Conservation (phyloP, 495 filamentous ascomycete genomes). For the Clavariopsis aquatica region DNA sequence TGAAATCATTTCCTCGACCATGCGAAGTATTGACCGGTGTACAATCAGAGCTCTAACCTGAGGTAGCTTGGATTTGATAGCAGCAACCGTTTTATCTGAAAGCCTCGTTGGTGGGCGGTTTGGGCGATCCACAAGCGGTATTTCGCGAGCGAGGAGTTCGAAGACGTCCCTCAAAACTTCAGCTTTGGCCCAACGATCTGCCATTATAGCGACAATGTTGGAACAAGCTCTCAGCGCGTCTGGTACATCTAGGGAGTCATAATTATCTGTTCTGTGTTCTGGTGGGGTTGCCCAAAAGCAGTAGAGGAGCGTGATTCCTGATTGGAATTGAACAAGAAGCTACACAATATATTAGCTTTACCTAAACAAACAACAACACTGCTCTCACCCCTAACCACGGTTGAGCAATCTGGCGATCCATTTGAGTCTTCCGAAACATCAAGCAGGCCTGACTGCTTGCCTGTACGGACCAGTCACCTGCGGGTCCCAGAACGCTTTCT, state of each 20-base stretch:
- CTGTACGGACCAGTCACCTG: slow-evolving; percentile 15
- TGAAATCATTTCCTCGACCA: slow-evolving; percentile 14
- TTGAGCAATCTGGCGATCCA: slow-evolving; percentile 21
- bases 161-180: slow-evolving; percentile 19
- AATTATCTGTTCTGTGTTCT: slow-evolving; percentile 13
- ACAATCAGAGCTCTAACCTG: slow-evolving; percentile 11
- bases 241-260: slow-evolving; percentile 12
- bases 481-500: slow-evolving; percentile 12
- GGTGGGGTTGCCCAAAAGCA: slow-evolving; percentile 23
- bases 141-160: slow-evolving; percentile 19
- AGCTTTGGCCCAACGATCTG: slow-evolving; percentile 19
- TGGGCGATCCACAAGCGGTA: slow-evolving; percentile 14
- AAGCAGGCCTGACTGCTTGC: slow-evolving; percentile 16
- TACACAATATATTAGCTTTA: not conserved
- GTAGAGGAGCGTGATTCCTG: slow-evolving; percentile 18
- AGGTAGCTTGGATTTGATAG: not conserved
- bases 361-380: not conserved
- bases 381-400: slow-evolving; percentile 9
- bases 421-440: slow-evolving; percentile 22
- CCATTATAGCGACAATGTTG: slow-evolving; percentile 24
- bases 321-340: slow-evolving; percentile 20
- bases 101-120: slow-evolving; percentile 8
- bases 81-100: slow-evolving; percentile 4
- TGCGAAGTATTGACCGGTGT: slow-evolving; percentile 13
- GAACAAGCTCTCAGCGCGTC: slow-evolving; percentile 17